phyloP scores from a whole-genome alignment of 1,284 basidiomycete species.

The Schizophyllum amplum region DNA sequence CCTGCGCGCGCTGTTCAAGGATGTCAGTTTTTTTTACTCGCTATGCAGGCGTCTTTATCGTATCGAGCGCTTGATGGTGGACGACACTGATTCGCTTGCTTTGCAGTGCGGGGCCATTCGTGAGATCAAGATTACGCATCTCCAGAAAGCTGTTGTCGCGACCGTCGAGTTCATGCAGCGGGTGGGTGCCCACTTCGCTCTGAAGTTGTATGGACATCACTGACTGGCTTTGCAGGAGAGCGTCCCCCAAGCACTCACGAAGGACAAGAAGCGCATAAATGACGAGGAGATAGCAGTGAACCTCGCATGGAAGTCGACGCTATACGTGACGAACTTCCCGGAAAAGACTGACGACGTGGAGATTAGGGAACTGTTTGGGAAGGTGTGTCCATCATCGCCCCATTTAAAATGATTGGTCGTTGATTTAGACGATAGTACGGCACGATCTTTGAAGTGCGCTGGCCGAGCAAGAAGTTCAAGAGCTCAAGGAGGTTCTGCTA shows the following conservation, averaged over 20 bases:
- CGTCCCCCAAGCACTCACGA: slow-evolving; percentile 81
- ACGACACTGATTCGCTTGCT: not conserved
- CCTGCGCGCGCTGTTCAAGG: slow-evolving; percentile 73
- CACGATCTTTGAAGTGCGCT: slow-evolving; percentile 86
- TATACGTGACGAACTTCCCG: slow-evolving; percentile 97
- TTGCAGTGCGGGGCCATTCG: slow-evolving; percentile 75
- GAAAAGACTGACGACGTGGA: slow-evolving; percentile 75
- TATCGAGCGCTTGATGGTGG: not conserved
- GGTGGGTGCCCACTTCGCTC: slow-evolving; percentile 30
- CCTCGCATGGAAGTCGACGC: slow-evolving; percentile 88
- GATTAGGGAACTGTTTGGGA: slow-evolving; percentile 71
- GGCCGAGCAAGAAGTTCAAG: slow-evolving; percentile 98
- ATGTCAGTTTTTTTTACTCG: slow-evolving; percentile 45
- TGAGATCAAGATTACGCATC: slow-evolving; percentile 65
- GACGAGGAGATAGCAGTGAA: slow-evolving; percentile 74
- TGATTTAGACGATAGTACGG: slow-evolving; percentile 63
- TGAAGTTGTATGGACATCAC: not conserved
- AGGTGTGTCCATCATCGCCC: slow-evolving; percentile 34
- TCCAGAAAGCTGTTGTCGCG: slow-evolving; percentile 54
- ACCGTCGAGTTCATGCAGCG: slow-evolving; percentile 75
- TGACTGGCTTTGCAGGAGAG: slow-evolving; percentile 43
- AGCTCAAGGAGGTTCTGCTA: slow-evolving; percentile 90
- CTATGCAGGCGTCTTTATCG: no score
- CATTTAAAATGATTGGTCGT: slow-evolving; percentile 7
- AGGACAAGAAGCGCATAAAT: slow-evolving; percentile 83